Base-by-base conservation (phyloP, 129 eudicot species). In the Mikania micrantha region DNA sequence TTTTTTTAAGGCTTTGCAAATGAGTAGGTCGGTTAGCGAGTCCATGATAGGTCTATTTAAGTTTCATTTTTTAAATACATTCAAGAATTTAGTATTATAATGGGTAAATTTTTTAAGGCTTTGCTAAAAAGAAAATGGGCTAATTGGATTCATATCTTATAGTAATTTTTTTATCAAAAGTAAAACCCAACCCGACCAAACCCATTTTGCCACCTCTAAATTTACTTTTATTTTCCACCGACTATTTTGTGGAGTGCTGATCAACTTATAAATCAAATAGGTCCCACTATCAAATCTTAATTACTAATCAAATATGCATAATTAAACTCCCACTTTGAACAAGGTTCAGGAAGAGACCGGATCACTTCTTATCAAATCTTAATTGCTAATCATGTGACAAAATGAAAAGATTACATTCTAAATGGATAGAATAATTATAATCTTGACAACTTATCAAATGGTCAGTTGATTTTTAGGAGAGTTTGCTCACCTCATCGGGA, bases 401-500 rank as follows among this genome's bases (percentile, higher is more conserved):
- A 49, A 60, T 6, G 4, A 19, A 49, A 67, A 62, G 10, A 25
- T n/a, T 3, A 38, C 20, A 11, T 57, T 15, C 40, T 49, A 15
- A 41, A 39, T 42, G 53, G 53, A 22, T 41, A 24, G 9, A 65
- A 28, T n/a, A 65, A 2, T 27, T 65, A 25, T 24, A 6, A 65
- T 25, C 15, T 25, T 19, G 56, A n/a, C 39, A 65, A 17, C 16
- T 67, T 17, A 19, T 28, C 13, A 19, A 48, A 54, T 69, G 21
- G 10, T 69, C 31, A 54, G 34, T 22, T 56, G 22, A 57, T 16
- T 17, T 27, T 57, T 57, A 6, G 41, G 10, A 75, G 20, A 10
- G 28, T 24, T 59, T 67, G 36, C 80, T 82, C 71, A 94, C 99
- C 99, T 94, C 99, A 35, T 94, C 99, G 6, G 99, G 99, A 77